phyloP scores from a whole-genome alignment of 805 yeast species.

The Myxozyma geophila region DNA sequence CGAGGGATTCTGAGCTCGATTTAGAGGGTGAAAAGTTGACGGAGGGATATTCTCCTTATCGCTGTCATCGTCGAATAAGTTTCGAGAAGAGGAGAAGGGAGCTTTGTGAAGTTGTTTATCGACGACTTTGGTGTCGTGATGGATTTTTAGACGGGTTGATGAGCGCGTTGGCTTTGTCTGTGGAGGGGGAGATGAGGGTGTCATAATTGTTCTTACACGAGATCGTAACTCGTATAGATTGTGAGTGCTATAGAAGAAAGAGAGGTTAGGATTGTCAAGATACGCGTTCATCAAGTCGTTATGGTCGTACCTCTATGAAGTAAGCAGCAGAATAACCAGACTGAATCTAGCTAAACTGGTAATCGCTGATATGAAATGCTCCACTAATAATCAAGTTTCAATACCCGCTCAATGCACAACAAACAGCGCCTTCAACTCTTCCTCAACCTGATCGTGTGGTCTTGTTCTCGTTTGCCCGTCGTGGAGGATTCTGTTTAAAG shows the following conservation, averaged over 20 bases:
- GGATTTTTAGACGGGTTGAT: neutral
- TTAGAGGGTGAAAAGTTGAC: neutral
- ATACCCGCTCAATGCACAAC: too few relatives aligned
- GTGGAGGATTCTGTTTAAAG: neutral
- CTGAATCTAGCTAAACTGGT: too few relatives aligned
- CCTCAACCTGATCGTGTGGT: too few relatives aligned
- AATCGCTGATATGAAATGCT: too few relatives aligned
- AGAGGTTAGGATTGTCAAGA: too few relatives aligned
- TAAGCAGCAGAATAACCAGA: too few relatives aligned
- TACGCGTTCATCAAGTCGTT: too few relatives aligned
- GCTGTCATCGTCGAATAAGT: conserved; percentile 8
- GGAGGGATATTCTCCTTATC: conserved; percentile 31
- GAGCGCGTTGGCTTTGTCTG: neutral
- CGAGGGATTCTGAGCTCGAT: neutral
- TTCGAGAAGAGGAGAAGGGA: neutral
- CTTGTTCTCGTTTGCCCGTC: neutral
- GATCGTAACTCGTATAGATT: neutral
- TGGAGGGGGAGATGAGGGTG: neutral
- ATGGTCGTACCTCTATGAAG: too few relatives aligned
- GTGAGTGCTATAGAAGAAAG: neutral
- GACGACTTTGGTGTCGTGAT: neutral
- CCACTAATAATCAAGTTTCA: too few relatives aligned
- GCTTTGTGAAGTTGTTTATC: too few relatives aligned
- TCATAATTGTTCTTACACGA: neutral
- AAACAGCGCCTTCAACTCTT: too few relatives aligned